Percentiles rank a stretch among this genome's conserved stretches.
phyloP scores from a whole-genome alignment of 768 basidiomycete species.

The Russula vinacea region DNA sequence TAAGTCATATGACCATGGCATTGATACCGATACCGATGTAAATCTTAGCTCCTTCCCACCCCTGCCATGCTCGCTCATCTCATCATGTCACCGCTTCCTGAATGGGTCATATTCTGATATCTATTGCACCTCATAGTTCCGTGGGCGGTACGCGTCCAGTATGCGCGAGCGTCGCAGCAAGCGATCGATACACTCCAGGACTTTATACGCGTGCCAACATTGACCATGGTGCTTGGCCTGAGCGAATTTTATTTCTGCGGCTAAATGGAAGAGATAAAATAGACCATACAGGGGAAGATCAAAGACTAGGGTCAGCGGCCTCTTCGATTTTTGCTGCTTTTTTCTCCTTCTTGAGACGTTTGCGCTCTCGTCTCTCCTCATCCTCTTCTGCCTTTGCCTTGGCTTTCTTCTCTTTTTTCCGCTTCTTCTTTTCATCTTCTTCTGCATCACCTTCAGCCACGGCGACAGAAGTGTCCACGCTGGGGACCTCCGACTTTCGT shows the following conservation, averaged over 20 bases:
- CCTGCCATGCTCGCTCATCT: too few species aligned
- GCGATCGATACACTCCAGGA: too few species aligned
- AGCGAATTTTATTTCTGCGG: background rate
- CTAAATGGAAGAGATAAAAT: background rate
- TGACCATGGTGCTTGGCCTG: background rate
- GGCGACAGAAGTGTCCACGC: conserved; percentile 43
- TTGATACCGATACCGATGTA: too few species aligned
- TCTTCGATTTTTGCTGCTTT: conserved; percentile 47
- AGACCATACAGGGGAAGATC: background rate
- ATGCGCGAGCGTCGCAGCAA: too few species aligned
- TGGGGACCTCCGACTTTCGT: conserved; percentile 62
- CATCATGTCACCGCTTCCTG: too few species aligned
- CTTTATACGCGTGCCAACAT: background rate
- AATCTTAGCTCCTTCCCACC: too few species aligned
- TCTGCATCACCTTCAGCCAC: conserved; percentile 42
- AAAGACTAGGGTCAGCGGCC: background rate
- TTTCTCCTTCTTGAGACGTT: conserved; percentile 66
- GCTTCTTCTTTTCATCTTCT: conserved; percentile 56
- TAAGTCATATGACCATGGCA: too few species aligned
- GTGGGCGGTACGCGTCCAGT: too few species aligned
- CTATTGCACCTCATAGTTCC: too few species aligned
- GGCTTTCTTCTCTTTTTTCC: conserved; percentile 41
- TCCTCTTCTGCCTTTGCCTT: conserved; percentile 46
- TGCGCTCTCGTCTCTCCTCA: conserved; percentile 58
- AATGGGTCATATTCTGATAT: too few species aligned